phyloP scores from a whole-genome alignment of 495 filamentous ascomycete species.

The Halenospora varia region DNA sequence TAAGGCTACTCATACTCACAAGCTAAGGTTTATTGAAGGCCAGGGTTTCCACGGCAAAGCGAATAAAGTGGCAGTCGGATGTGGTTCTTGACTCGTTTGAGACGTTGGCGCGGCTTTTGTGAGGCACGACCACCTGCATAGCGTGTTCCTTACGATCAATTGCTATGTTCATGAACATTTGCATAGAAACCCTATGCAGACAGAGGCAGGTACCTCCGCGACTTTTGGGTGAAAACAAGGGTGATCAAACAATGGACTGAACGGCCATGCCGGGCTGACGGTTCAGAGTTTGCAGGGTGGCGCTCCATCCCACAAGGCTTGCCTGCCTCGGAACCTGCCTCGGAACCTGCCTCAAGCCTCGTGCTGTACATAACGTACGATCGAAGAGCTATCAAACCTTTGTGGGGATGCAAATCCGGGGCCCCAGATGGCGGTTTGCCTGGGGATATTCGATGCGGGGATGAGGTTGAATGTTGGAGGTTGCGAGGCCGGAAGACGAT shows the following conservation, averaged over 20 bases:
- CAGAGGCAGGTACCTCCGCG: not conserved
- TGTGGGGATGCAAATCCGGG: not conserved
- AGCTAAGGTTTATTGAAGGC: not conserved
- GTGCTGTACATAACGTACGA: not conserved
- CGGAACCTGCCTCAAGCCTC: not conserved
- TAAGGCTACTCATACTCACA: not conserved
- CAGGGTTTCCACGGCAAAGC: not conserved
- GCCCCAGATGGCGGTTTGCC: not conserved
- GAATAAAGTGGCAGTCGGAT: not conserved
- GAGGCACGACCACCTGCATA: no score
- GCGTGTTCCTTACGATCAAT: no score
- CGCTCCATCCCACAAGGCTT: no score
- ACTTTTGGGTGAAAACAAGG: not conserved
- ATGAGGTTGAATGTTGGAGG: not conserved
- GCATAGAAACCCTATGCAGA: not conserved
- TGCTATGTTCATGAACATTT: no score
- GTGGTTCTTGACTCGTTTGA: not conserved
- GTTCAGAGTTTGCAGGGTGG: no score
- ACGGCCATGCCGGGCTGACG: no score
- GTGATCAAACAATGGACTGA: not conserved
- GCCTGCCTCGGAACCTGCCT: not conserved
- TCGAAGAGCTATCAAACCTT: not conserved
- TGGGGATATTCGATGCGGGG: not conserved
- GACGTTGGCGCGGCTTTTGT: no score
- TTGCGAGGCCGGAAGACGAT: not conserved